These are phyloP conservation scores for Microbotryomycetes sp. DNA, from an alignment of 1,284 basidiomycete genomes.

Conservation along the genomic window DNA sequence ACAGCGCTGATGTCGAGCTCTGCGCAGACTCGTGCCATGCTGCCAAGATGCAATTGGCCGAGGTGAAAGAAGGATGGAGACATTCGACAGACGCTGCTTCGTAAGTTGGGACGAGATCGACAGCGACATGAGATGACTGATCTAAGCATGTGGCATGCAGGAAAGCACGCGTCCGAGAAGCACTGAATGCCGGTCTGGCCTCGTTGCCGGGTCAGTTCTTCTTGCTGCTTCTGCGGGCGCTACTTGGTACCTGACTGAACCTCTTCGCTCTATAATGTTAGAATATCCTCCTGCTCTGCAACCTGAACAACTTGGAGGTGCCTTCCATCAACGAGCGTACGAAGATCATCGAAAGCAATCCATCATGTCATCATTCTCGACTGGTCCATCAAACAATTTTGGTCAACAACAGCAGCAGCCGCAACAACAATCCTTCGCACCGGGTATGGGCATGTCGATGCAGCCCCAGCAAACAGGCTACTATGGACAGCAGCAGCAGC, in stretches of 20 bases:
- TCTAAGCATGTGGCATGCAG: too few species aligned
- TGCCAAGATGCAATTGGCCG: constrained; percentile 25
- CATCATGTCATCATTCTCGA: constrained; percentile 15
- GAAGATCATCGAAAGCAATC: constrained; percentile 12
- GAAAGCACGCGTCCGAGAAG: constrained; percentile 28
- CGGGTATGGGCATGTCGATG: constrained; percentile 1
- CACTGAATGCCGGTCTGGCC: constrained; percentile 24
- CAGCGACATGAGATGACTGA: too few species aligned
- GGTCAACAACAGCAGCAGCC: neutral
- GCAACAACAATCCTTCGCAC: neutral
- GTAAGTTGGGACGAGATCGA: constrained; percentile 2
- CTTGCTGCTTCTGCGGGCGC: neutral
- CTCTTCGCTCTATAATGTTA: neutral
- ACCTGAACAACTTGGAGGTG: constrained; percentile 20
- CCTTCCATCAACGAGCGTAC: constrained; percentile 11
- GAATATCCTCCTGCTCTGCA: constrained; percentile 15
- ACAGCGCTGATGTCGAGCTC: too few species aligned
- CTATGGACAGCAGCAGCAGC: neutral
- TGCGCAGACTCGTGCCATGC: constrained; percentile 25
- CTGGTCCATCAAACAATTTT: neutral
- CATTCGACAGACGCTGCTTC: constrained; percentile 25
- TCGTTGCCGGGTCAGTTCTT: constrained; percentile 5
- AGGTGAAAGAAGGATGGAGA: constrained; percentile 26
- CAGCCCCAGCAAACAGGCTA: constrained; percentile 24
- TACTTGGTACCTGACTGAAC: neutral